Evolutionary conservation across 192 early-diverging fungal species (phyloP).

Genomic region (Coemansia umbellata): DNA sequence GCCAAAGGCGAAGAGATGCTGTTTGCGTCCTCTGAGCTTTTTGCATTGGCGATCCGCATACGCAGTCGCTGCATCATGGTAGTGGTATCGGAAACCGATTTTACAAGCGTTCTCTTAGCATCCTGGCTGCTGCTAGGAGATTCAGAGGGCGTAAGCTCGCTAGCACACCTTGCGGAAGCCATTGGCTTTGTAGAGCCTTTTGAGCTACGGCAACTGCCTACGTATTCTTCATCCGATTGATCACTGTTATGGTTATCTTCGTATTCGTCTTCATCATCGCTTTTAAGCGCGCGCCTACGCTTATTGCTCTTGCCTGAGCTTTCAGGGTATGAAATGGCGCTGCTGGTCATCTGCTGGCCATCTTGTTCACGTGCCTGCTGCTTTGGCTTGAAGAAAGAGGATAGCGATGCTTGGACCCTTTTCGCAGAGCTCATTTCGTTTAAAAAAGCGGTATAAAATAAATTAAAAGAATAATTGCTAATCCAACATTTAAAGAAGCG

Average conservation of each 20-base stretch:
- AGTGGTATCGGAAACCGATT: conserved; percentile 20
- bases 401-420: conserved; percentile 38
- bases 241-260: not conserved
- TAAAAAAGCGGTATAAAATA: no score
- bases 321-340: not conserved
- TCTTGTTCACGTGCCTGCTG: no score
- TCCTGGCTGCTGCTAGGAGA: not conserved
- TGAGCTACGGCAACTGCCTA: no score
- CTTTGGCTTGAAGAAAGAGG: conserved; percentile 42
- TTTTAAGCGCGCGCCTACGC: conserved; percentile 2
- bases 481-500: not conserved
- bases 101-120: conserved; percentile 8
- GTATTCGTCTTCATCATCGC: not conserved
- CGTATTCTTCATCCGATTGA: not conserved
- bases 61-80: conserved; percentile 24
- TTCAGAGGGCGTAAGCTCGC: not conserved
- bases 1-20: not conserved
- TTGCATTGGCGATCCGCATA: conserved; percentile 15
- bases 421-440: conserved; percentile 23
- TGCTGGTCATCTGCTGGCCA: not conserved
- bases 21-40: not conserved
- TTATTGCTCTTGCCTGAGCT: conserved; percentile 3
- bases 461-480: not conserved
- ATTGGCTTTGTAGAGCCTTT: no score
- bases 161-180: no score